These are phyloP conservation scores for Casuarina glauca DNA, from an alignment of 306 rosid species.

Conservation along the genomic window DNA sequence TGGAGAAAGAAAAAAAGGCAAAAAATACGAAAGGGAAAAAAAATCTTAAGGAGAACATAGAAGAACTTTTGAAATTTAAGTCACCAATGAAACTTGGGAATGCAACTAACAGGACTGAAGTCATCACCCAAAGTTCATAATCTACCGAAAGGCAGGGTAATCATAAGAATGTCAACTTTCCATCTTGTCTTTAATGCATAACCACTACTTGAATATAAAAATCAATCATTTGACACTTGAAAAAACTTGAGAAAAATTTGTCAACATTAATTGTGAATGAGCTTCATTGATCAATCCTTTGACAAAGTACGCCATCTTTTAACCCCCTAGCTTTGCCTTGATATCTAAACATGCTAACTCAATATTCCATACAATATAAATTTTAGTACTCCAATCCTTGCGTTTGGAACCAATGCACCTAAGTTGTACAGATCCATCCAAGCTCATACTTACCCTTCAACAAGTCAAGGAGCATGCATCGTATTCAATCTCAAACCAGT, in stretches of 20 bases:
- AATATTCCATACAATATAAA: neutral
- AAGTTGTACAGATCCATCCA: neutral
- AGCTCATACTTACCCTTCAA: neutral
- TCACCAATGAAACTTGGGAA: neutral
- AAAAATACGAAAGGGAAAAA: neutral
- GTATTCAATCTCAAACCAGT: neutral
- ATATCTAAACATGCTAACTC: neutral
- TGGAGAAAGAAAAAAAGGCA: too few relatives aligned
- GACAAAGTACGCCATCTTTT: neutral
- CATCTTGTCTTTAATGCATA: neutral
- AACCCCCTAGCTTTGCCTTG: neutral
- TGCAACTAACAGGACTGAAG: neutral
- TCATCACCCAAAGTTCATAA: neutral
- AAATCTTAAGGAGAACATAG: neutral
- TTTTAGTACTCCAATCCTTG: neutral
- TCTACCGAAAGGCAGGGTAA: neutral
- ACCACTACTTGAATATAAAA: neutral
- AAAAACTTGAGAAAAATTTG: neutral
- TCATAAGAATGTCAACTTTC: neutral
- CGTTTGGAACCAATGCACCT: neutral
- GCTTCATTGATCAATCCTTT: neutral
- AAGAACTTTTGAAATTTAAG: neutral
- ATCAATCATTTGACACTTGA: neutral
- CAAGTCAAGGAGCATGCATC: neutral
- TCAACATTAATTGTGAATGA: neutral